phyloP scores from a whole-genome alignment of 305 asterid species.

The Solanum hybrid region DNA sequence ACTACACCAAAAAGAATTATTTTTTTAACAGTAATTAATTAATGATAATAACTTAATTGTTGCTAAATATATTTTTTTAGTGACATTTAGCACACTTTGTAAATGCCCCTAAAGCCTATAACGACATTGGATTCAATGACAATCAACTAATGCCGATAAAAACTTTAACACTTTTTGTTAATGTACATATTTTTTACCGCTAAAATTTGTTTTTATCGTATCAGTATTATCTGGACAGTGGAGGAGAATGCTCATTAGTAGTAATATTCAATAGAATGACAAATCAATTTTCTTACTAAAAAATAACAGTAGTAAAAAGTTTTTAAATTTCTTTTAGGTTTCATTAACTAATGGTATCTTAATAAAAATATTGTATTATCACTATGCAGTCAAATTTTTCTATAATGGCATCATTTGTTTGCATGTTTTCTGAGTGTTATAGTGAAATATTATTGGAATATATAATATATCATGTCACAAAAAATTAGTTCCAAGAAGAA shows the following conservation, averaged over 20 bases:
- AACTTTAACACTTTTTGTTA: too few relatives aligned
- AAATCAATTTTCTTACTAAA: neutral
- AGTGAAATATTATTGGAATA: too few relatives aligned
- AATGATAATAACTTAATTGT: too few relatives aligned
- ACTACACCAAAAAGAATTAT: neutral
- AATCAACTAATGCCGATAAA: too few relatives aligned
- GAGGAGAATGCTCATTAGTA: neutral
- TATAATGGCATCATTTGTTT: neutral
- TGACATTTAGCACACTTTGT: neutral
- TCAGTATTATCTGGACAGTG: neutral
- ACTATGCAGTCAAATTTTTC: neutral
- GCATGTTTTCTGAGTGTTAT: neutral
- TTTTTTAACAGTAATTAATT: too few relatives aligned
- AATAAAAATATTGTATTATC: neutral
- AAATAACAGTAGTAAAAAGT: neutral
- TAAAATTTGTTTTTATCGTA: too few relatives aligned
- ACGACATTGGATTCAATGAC: neutral
- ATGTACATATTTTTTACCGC: accelerated
- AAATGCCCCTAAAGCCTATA: too few relatives aligned
- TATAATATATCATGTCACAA: neutral
- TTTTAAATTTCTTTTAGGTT: neutral
- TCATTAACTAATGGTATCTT: neutral
- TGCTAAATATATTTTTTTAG: too few relatives aligned
- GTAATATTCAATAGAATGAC: neutral
- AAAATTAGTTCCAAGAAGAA: neutral